These are phyloP conservation scores for Xerocomellus intermedius DNA, from an alignment of 768 basidiomycete genomes.

Conservation along the genomic window DNA sequence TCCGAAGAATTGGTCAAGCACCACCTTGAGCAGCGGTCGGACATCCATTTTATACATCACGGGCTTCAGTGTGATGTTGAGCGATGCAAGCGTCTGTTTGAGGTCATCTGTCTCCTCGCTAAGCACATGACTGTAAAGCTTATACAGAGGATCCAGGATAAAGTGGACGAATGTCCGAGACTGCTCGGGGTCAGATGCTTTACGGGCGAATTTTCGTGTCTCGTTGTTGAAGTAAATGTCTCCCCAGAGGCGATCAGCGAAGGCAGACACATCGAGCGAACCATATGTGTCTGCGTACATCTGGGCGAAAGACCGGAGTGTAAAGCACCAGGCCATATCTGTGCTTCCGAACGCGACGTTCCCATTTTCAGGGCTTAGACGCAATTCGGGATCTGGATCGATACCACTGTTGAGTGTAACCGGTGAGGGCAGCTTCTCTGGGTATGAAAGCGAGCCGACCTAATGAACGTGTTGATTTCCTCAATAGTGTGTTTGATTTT, in stretches of 20 bases:
- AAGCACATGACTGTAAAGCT: constrained; percentile 92
- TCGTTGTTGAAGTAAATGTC: constrained; percentile 92
- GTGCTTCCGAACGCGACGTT: constrained; percentile 98
- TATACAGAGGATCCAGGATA: constrained; percentile 94
- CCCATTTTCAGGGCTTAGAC: constrained; percentile 91
- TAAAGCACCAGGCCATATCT: constrained; percentile 98
- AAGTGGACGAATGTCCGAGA: constrained; percentile 92
- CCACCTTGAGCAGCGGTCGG: constrained; percentile 87
- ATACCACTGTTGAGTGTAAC: constrained; percentile 51
- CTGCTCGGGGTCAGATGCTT: constrained; percentile 69
- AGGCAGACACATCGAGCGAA: constrained; percentile 75
- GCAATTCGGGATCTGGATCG: constrained; percentile 82
- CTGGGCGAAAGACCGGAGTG: constrained; percentile 88
- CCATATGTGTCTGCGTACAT: constrained; percentile 96
- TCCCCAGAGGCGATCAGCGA: constrained; percentile 94
- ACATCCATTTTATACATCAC: constrained; percentile 99
- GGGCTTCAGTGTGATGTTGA: constrained; percentile 86
- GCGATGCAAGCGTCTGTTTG: constrained; percentile 68
- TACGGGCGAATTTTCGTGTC: constrained; percentile 86
- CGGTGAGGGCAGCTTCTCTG: neutral
- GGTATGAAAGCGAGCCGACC: constrained; percentile 44
- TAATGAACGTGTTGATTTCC: constrained; percentile 95
- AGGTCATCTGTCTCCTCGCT: constrained; percentile 92
- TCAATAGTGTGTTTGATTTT: constrained; percentile 99
- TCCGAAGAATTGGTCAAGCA: constrained; percentile 96